Evolutionary conservation across 176 grass and related monocot genomes (phyloP).

Genomic region (Bolboschoenus planiculmis): DNA sequence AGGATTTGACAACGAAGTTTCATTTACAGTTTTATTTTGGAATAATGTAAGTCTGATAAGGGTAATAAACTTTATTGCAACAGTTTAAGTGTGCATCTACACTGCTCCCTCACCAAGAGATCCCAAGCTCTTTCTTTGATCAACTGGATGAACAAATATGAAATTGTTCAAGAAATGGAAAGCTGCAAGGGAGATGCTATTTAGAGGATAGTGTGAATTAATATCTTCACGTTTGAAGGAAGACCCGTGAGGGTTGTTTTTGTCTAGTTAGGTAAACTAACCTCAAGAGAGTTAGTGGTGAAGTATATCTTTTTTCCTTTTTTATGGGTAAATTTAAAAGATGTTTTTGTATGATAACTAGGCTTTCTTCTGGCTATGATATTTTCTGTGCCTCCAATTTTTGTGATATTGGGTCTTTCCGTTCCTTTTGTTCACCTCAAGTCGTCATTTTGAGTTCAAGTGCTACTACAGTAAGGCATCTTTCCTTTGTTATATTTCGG

Average conservation of each 20-base stretch:
- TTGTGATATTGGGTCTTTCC: background rate
- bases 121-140: conserved; percentile 29
- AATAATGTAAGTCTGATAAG: conserved; percentile 18
- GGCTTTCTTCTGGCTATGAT: background rate
- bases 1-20: background rate
- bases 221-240: background rate
- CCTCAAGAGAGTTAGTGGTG: background rate
- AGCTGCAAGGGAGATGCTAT: background rate
- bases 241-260: background rate
- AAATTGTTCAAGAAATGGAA: background rate
- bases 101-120: conserved; percentile 43
- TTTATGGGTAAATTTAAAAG: background rate
- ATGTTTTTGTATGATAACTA: conserved; percentile 11
- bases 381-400: background rate
- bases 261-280: conserved; percentile 24
- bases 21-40: background rate
- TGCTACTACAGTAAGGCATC: background rate
- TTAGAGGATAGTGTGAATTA: conserved; percentile 8
- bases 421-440: background rate
- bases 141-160: background rate
- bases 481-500: background rate
- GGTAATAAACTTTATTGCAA: conserved; percentile 27
- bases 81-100: conserved; percentile 71
- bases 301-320: background rate
- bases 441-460: too few species aligned